These are phyloP conservation scores for Alternaria conjuncta DNA, from an alignment of 2,329 filamentous ascomycete species.

Conservation along the genomic window DNA sequence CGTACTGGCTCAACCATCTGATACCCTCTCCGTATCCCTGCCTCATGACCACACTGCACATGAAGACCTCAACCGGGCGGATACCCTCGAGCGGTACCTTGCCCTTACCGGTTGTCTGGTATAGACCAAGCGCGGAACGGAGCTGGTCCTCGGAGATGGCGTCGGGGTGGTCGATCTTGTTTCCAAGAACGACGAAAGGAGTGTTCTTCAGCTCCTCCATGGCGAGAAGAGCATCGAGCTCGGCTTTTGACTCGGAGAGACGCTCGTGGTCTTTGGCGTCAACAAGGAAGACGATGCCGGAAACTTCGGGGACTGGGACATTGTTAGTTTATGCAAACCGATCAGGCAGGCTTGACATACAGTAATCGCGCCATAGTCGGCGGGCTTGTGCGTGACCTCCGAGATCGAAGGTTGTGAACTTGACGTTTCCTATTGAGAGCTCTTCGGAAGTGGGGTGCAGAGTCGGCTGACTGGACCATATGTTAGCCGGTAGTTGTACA, in stretches of 20 bases:
- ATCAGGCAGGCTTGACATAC: slow-evolving; percentile 16
- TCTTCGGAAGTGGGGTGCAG: slow-evolving; percentile 68
- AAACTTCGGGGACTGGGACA: slow-evolving; percentile 44
- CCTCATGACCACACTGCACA: slow-evolving; percentile 99
- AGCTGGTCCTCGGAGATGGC: slow-evolving; percentile 96
- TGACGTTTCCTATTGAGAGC: slow-evolving; percentile 63
- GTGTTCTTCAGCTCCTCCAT: slow-evolving; percentile 98
- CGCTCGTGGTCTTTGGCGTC: slow-evolving; percentile 98
- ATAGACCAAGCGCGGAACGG: slow-evolving; percentile 87
- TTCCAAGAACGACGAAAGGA: slow-evolving; percentile 93
- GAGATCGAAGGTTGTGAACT: slow-evolving; percentile 90
- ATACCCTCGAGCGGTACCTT: slow-evolving; percentile 48
- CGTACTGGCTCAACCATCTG: slow-evolving; percentile 52
- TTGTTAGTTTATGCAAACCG: slow-evolving; percentile 7
- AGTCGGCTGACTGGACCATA: slow-evolving; percentile 30
- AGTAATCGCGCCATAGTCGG: slow-evolving; percentile 51
- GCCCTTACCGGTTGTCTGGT: slow-evolving; percentile 64
- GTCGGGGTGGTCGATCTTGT: slow-evolving; percentile 99
- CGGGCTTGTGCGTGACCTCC: slow-evolving; percentile 50
- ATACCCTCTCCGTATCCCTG: slow-evolving; percentile 66
- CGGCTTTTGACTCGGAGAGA: slow-evolving; percentile 91
- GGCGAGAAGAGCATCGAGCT: slow-evolving; percentile 88
- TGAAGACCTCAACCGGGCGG: slow-evolving; percentile 81
- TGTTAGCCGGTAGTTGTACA: slow-evolving; percentile 7
- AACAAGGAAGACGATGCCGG: slow-evolving; percentile 94